Percentiles rank a stretch among this genome's conserved stretches.
phyloP scores from a whole-genome alignment of 805 yeast genomes.

The Blastobotrys muscicola region DNA sequence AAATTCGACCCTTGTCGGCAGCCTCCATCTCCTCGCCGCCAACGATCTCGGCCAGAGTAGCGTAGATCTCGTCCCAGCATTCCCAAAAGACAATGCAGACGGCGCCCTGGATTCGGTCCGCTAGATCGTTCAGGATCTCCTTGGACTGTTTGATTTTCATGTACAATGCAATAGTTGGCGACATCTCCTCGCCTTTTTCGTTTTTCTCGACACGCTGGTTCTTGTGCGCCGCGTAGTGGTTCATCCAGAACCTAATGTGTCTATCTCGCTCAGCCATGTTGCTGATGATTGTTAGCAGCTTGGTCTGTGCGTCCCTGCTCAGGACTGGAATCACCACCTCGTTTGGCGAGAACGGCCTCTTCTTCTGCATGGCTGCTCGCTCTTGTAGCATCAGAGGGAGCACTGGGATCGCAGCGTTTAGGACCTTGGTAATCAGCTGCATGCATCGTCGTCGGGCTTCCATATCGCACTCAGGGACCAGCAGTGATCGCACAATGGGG shows the following conservation, averaged over 20 bases:
- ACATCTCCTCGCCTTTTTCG: conserved; percentile 10
- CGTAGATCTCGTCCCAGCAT: conserved; percentile 25
- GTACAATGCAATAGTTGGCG: conserved; percentile 14
- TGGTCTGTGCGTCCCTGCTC: conserved; percentile 14
- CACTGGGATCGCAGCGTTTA: conserved; percentile 20
- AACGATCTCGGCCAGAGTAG: conserved; percentile 21
- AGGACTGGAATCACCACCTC: conserved; percentile 5
- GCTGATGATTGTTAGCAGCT: conserved; percentile 13
- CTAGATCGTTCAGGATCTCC: conserved; percentile 20
- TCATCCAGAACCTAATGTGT: conserved; percentile 18
- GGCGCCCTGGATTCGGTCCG: conserved; percentile 24
- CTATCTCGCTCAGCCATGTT: conserved; percentile 17
- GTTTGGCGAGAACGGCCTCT: not conserved
- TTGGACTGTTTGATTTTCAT: conserved; percentile 15
- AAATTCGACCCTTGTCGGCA: conserved; percentile 24
- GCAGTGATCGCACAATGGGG: conserved; percentile 20
- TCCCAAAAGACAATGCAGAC: conserved; percentile 27
- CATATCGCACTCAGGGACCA: conserved; percentile 22
- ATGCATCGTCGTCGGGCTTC: conserved; percentile 21
- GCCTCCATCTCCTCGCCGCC: conserved; percentile 18
- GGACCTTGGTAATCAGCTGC: conserved; percentile 12
- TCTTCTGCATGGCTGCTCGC: conserved; percentile 5
- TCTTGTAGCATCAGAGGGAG: conserved; percentile 19
- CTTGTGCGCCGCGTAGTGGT: conserved; percentile 11
- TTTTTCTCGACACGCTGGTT: not conserved